Percentiles rank a stretch among this genome's conserved stretches.
phyloP scores from a whole-genome alignment of 768 basidiomycete genomes.

The Mycena kentingensis region DNA sequence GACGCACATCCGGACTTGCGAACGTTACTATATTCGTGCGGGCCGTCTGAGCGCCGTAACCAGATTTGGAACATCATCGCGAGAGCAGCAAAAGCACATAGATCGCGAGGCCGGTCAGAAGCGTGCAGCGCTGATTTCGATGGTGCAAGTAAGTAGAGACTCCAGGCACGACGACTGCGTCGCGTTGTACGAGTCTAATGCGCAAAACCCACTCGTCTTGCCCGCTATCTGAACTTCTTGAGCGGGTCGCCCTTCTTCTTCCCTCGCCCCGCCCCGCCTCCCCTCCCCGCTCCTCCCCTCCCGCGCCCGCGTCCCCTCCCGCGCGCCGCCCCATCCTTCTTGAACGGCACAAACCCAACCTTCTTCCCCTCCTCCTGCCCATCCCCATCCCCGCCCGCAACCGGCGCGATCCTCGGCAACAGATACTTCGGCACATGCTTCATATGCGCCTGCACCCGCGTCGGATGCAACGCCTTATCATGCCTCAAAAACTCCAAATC shows the following conservation, averaged over 20 bases:
- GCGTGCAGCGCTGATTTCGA: too few species aligned
- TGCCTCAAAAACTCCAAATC: slow-evolving; percentile 92
- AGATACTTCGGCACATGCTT: slow-evolving; percentile 95
- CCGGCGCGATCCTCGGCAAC: slow-evolving; percentile 76
- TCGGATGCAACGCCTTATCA: slow-evolving; percentile 91
- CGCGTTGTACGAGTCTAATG: too few species aligned
- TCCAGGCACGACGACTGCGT: too few species aligned
- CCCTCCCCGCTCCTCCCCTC: slow-evolving; percentile 48
- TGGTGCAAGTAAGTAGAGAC: too few species aligned
- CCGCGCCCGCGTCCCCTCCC: slow-evolving; percentile 59
- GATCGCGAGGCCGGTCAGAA: too few species aligned
- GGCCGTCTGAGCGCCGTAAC: too few species aligned
- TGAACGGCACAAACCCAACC: slow-evolving; percentile 78
- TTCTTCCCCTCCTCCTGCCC: slow-evolving; percentile 33
- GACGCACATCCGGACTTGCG: too few species aligned
- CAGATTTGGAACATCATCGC: too few species aligned
- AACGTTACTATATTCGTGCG: too few species aligned
- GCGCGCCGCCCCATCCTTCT: slow-evolving; percentile 53
- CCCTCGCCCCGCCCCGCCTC: slow-evolving; percentile 49
- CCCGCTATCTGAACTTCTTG: slow-evolving; percentile 61
- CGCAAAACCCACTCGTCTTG: too few species aligned
- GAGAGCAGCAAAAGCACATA: too few species aligned
- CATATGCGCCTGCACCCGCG: slow-evolving; percentile 89
- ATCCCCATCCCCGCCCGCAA: slow-evolving; percentile 42
- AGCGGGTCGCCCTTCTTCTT: slow-evolving; percentile 82